A percentile compares a stretch with the other conserved stretches of the same genome.
phyloP scores from a whole-genome alignment of 805 yeast genomes.

The Dipodascopsis uninucleata region DNA sequence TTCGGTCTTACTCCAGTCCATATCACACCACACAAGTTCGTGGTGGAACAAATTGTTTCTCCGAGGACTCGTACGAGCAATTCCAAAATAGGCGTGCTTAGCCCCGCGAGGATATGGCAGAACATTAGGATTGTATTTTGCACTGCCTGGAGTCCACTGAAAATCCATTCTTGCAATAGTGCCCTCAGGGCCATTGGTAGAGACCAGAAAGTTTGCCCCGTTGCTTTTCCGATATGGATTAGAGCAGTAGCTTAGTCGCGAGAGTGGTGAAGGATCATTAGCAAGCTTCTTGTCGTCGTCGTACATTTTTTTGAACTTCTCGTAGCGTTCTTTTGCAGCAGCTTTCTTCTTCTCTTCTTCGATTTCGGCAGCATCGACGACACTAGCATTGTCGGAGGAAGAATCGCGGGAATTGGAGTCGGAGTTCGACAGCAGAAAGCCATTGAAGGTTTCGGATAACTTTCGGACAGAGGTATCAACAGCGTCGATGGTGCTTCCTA shows the following conservation, averaged over 20 bases:
- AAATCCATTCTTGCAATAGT: slow-evolving; percentile 14
- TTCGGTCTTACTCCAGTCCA: slow-evolving; percentile 12
- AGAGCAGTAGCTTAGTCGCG: slow-evolving; percentile 5
- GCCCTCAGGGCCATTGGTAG: slow-evolving; percentile 11
- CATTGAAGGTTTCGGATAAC: too few relatives aligned
- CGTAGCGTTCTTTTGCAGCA: too few relatives aligned
- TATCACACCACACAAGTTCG: slow-evolving; percentile 19
- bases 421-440: too few relatives aligned
- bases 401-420: too few relatives aligned
- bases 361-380: too few relatives aligned
- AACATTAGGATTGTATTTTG: slow-evolving; percentile 20
- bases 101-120: slow-evolving; percentile 16
- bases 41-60: slow-evolving; percentile 6
- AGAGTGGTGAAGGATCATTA: slow-evolving; percentile 9
- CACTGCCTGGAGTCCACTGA: too few relatives aligned
- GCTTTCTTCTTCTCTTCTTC: too few relatives aligned
- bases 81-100: slow-evolving; percentile 12
- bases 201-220: slow-evolving; percentile 6
- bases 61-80: slow-evolving; percentile 9
- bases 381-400: too few relatives aligned
- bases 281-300: slow-evolving; percentile 2
- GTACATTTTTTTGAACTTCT: not conserved
- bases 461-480: too few relatives aligned
- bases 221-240: slow-evolving; percentile 2
- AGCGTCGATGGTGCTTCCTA: too few relatives aligned